Conservation (phyloP, 345 rosid genomes). For the Eucalyptus erythrocorys region DNA sequence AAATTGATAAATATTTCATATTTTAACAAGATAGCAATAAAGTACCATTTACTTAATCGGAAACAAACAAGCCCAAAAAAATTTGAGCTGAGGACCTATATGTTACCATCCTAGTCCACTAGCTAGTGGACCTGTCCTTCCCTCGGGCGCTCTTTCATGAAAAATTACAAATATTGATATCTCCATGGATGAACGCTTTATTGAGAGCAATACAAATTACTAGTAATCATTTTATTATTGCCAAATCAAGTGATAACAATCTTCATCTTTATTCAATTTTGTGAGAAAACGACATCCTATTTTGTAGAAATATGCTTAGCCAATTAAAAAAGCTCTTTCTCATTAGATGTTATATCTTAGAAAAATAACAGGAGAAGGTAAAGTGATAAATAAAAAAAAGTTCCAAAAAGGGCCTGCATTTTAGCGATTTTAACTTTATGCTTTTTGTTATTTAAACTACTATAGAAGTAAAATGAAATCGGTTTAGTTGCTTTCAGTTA, state of each 20-base stretch:
- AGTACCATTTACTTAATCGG: accelerated
- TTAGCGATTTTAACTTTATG: not conserved
- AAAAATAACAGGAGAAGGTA: not conserved
- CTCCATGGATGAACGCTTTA: not conserved
- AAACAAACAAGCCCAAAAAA: not conserved
- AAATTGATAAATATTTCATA: not conserved
- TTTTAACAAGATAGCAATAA: not conserved
- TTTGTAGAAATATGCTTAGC: not conserved
- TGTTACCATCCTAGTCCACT: not conserved
- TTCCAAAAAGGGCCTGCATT: not conserved
- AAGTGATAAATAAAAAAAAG: not conserved
- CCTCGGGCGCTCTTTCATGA: accelerated
- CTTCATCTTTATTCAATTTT: too few species aligned
- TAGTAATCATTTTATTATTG: not conserved
- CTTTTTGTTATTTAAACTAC: too few species aligned
- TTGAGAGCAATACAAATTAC: accelerated
- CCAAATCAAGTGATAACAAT: not conserved
- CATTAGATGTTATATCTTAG: not conserved
- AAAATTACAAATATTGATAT: not conserved
- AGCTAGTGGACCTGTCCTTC: accelerated
- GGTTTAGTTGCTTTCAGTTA: not conserved
- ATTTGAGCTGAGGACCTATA: not conserved
- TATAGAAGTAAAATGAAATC: too few species aligned
- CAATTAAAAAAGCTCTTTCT: too few species aligned
- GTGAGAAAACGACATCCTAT: not conserved